A percentile compares a stretch with the other conserved stretches of the same genome.
These are phyloP conservation scores for Halenospora varia DNA, from an alignment of 495 filamentous ascomycete species.

Conservation along the genomic window DNA sequence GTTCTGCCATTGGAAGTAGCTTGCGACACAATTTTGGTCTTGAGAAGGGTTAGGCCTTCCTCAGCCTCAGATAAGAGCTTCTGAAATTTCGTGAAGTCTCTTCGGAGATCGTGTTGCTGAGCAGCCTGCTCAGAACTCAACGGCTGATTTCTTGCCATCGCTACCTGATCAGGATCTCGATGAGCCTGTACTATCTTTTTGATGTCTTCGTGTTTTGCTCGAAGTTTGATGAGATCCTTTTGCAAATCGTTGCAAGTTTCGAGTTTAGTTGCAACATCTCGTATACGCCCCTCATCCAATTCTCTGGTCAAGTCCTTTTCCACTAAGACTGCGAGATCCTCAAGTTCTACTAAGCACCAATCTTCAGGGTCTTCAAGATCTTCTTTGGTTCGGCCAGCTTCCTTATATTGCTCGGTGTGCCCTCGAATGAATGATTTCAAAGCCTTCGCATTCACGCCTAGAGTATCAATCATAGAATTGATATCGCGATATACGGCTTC, in stretches of 20 bases:
- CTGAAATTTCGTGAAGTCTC: slow-evolving; percentile 62
- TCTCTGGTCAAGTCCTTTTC: slow-evolving; percentile 45
- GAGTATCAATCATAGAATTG: slow-evolving; percentile 91
- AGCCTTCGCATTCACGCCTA: slow-evolving; percentile 80
- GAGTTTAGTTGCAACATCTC: slow-evolving; percentile 59
- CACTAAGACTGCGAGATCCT: slow-evolving; percentile 55
- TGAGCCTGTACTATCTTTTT: slow-evolving; percentile 61
- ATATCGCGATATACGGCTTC: slow-evolving; percentile 88
- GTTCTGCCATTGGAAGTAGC: slow-evolving; percentile 38
- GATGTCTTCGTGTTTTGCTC: slow-evolving; percentile 67
- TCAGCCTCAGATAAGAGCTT: slow-evolving; percentile 74
- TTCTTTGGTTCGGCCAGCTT: slow-evolving; percentile 43
- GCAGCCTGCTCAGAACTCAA: slow-evolving; percentile 75
- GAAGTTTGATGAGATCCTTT: slow-evolving; percentile 62
- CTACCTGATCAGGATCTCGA: slow-evolving; percentile 57
- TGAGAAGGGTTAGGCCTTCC: slow-evolving; percentile 74
- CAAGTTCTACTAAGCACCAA: slow-evolving; percentile 68
- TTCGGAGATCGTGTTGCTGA: slow-evolving; percentile 78
- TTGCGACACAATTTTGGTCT: slow-evolving; percentile 66
- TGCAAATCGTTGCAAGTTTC: slow-evolving; percentile 55
- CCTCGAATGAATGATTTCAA: slow-evolving; percentile 67
- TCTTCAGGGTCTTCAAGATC: slow-evolving; percentile 61
- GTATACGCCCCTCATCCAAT: slow-evolving; percentile 63
- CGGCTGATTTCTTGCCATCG: slow-evolving; percentile 59
- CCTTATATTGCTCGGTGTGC: slow-evolving; percentile 49